These are phyloP conservation scores for Wallacemonas collosoma DNA, from an alignment of 208 protist species.

Conservation along the genomic window DNA sequence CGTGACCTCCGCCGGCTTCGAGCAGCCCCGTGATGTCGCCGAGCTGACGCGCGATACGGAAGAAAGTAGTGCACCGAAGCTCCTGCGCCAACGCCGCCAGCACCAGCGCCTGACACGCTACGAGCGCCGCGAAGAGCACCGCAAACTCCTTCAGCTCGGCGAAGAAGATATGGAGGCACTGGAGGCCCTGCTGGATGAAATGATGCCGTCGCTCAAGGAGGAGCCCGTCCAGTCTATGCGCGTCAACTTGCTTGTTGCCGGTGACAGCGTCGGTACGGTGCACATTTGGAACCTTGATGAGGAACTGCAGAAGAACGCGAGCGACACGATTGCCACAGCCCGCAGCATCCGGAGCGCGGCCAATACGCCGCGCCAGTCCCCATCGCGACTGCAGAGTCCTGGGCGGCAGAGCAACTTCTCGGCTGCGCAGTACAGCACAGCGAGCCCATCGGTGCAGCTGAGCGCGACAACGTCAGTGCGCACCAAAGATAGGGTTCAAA, in stretches of 20 bases:
- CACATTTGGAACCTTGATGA: slow-evolving; percentile 91
- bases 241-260: slow-evolving; percentile 80
- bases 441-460: slow-evolving; percentile 26
- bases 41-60: slow-evolving; percentile 36
- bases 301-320: slow-evolving; percentile 43
- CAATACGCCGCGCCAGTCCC: slow-evolving; percentile 2
- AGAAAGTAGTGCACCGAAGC: slow-evolving; percentile 29
- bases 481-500: not conserved
- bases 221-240: slow-evolving; percentile 71
- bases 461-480: not conserved
- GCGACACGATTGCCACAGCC: slow-evolving; percentile 14
- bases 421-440: slow-evolving; percentile 8
- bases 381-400: slow-evolving; percentile 11
- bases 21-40: slow-evolving; percentile 32
- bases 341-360: slow-evolving; percentile 11
- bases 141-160: slow-evolving; percentile 49
- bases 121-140: slow-evolving; percentile 77
- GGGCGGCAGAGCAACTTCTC: slow-evolving; percentile 16
- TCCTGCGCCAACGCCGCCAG: slow-evolving; percentile 28
- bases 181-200: slow-evolving; percentile 58
- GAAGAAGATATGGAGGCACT: slow-evolving; percentile 82
- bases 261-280: slow-evolving; percentile 73
- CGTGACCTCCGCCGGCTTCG: slow-evolving; percentile 56
- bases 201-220: slow-evolving; percentile 67
- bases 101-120: slow-evolving; percentile 72